Evolutionary conservation across 2,329 filamentous ascomycete species (phyloP).

Genomic region (Stachybotrys chlorohalonatus): DNA sequence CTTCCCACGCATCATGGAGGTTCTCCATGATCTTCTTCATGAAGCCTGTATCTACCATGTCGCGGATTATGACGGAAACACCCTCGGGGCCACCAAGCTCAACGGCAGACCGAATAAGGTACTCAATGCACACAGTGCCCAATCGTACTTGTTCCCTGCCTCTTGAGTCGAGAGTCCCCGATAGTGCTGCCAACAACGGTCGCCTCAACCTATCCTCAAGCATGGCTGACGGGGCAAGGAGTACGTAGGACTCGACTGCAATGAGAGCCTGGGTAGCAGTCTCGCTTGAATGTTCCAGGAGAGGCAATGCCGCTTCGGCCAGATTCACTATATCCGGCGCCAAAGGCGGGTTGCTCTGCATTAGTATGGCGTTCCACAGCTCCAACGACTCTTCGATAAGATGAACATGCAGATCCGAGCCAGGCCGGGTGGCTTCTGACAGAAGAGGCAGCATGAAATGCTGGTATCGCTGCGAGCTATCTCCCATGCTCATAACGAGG

Average conservation of each 20-base stretch:
- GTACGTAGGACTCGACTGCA: constrained; percentile 61
- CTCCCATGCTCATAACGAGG: constrained; percentile 77
- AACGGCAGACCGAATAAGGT: constrained; percentile 54
- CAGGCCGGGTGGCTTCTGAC: constrained; percentile 65
- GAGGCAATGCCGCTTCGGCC: constrained; percentile 52
- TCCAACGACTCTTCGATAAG: constrained; percentile 88
- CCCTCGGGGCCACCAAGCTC: constrained; percentile 52
- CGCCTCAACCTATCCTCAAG: constrained; percentile 46
- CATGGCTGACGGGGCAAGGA: constrained; percentile 60
- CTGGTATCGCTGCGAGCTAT: constrained; percentile 70
- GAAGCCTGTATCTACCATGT: constrained; percentile 56
- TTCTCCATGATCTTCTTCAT: constrained; percentile 55
- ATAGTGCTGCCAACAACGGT: constrained; percentile 39
- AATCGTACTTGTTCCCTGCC: constrained; percentile 50
- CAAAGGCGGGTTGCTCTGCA: constrained; percentile 54
- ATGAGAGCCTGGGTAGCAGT: constrained; percentile 52
- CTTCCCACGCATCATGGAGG: constrained; percentile 60
- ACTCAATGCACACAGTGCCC: constrained; percentile 53
- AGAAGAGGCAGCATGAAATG: constrained; percentile 74
- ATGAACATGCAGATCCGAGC: constrained; percentile 67
- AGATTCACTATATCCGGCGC: constrained; percentile 54
- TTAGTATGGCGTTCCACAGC: constrained; percentile 71
- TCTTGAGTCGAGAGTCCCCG: constrained; percentile 38
- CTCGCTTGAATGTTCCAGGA: constrained; percentile 58
- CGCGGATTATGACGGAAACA: constrained; percentile 53